These are phyloP conservation scores for Oryza glaberrima DNA, from an alignment of 176 grass and related monocot species.

Conservation along the genomic window DNA sequence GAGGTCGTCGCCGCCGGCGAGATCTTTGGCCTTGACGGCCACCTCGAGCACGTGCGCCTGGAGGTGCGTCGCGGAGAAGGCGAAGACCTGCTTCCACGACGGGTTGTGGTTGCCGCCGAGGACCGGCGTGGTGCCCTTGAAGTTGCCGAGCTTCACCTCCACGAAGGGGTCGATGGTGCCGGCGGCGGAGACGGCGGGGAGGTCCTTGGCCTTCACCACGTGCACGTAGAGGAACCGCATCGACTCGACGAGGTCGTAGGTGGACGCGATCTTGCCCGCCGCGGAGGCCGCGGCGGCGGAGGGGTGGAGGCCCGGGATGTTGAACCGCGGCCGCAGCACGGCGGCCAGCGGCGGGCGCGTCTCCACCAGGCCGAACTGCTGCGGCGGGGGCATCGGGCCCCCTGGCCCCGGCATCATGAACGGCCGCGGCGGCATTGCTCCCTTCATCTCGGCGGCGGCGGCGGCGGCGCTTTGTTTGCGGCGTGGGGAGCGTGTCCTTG, in stretches of 20 bases:
- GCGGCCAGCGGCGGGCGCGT: slow-evolving; percentile 83
- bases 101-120: slow-evolving; percentile 55
- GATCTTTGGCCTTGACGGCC: slow-evolving; percentile 71
- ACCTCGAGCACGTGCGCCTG: slow-evolving; percentile 82
- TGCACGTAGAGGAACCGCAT: slow-evolving; percentile 92
- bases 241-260: slow-evolving; percentile 92
- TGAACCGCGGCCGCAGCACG: slow-evolving; percentile 59
- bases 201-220: slow-evolving; percentile 89
- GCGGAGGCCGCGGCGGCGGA: slow-evolving; percentile 34
- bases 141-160: slow-evolving; percentile 96
- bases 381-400: slow-evolving; percentile 48
- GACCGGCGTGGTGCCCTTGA: slow-evolving; percentile 64
- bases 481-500: background rate
- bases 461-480: slow-evolving; percentile 2
- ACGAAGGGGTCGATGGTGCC: slow-evolving; percentile 84
- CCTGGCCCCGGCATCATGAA: slow-evolving; percentile 52
- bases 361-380: slow-evolving; percentile 78
- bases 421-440: slow-evolving; percentile 52
- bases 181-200: slow-evolving; percentile 62
- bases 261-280: slow-evolving; percentile 75
- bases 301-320: slow-evolving; percentile 60
- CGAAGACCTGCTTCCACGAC: slow-evolving; percentile 81
- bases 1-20: slow-evolving; percentile 66
- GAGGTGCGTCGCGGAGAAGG: slow-evolving; percentile 72
- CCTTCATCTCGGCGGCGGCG: slow-evolving; percentile 50